Conservation (phyloP, 192 early-diverging fungal genomes). For the Phlyctochytrium arcticum region DNA sequence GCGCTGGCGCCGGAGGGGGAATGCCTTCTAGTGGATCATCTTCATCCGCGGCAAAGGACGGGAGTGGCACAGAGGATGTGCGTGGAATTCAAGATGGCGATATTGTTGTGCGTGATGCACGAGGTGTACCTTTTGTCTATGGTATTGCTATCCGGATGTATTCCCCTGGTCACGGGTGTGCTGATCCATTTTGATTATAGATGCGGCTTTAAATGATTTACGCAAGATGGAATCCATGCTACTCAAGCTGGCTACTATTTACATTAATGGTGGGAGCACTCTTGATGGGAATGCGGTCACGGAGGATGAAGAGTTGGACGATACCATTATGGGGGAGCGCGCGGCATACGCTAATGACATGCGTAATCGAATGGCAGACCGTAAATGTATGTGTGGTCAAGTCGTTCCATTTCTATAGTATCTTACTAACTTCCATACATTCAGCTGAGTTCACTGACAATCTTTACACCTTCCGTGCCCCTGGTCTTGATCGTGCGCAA, state of each 20-base stretch:
- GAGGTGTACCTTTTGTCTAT: constrained; percentile 42
- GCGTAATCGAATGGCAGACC: constrained; percentile 28
- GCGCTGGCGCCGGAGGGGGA: background rate
- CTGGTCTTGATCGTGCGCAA: constrained; percentile 42
- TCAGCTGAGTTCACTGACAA: constrained; percentile 40
- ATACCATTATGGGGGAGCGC: background rate
- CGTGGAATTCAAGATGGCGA: constrained; percentile 25
- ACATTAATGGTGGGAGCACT: constrained; percentile 47
- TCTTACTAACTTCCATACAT: background rate
- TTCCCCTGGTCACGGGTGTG: too few relatives aligned
- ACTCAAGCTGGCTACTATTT: constrained; percentile 45
- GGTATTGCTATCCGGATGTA: too few relatives aligned
- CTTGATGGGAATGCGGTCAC: too few relatives aligned
- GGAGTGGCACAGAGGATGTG: constrained; percentile 35
- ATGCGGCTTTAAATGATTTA: constrained; percentile 43
- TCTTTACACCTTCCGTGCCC: constrained; percentile 42
- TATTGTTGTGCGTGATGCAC: constrained; percentile 34
- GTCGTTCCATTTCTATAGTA: constrained; percentile 8
- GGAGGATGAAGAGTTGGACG: background rate
- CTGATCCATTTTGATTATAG: constrained; percentile 15
- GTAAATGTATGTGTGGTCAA: constrained; percentile 32
- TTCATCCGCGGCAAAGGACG: background rate
- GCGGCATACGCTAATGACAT: constrained; percentile 39
- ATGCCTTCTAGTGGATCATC: background rate
- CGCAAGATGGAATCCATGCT: constrained; percentile 39